Evolutionary conservation across 495 filamentous ascomycete species (phyloP).

Genomic region (Aspergillus carlsbadensis): DNA sequence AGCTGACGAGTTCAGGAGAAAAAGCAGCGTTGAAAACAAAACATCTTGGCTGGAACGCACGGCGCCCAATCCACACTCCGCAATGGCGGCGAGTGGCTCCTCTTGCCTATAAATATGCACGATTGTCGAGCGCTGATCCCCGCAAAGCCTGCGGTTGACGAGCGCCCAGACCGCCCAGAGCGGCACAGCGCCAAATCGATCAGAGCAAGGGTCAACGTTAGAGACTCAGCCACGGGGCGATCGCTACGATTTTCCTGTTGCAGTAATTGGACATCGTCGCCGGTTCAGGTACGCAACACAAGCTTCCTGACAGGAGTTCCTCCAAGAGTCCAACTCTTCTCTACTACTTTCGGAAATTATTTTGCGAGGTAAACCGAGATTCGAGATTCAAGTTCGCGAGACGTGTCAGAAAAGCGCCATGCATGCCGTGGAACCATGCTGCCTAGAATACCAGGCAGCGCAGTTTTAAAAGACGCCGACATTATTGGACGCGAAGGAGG

Average conservation of each 20-base stretch:
- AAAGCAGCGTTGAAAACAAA: conserved; percentile 1
- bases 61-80: not conserved
- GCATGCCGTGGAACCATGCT: not conserved
- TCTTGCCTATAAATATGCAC: conserved; percentile 2
- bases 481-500: not conserved
- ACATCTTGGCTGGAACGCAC: conserved; percentile 3
- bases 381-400: too few relatives aligned
- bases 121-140: not conserved
- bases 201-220: too few relatives aligned
- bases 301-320: too few relatives aligned
- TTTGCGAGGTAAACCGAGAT: not conserved
- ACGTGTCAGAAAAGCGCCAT: not conserved
- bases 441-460: conserved; percentile 1
- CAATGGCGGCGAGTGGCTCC: not conserved
- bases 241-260: too few relatives aligned
- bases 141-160: not conserved
- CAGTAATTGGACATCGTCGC: too few relatives aligned
- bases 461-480: not conserved
- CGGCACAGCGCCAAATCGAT: too few relatives aligned
- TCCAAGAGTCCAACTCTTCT: too few relatives aligned
- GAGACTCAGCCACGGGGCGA: too few relatives aligned
- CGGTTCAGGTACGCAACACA: too few relatives aligned
- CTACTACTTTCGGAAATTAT: not conserved
- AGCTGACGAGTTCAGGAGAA: not conserved
- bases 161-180: not conserved